Base-by-base conservation (phyloP, 306 rosid species). In the Cyclanthera cordifolia region DNA sequence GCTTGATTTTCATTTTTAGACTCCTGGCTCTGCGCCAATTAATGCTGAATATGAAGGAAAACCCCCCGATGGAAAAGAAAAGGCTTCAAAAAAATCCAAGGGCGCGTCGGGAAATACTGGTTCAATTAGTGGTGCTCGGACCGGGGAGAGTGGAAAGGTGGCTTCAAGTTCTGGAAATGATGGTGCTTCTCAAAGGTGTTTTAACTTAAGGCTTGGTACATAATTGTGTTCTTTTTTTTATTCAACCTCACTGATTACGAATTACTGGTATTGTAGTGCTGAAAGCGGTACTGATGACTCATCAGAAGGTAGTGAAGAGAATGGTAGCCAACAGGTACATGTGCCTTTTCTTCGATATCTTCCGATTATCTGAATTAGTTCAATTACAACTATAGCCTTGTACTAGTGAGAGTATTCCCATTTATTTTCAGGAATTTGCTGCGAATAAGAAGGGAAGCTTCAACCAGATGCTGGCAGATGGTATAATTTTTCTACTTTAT, bases 401-500 rank as follows among this genome's bases (percentile, higher is more conserved):
- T 58, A 65, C 53, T 71, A 13, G 39, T 74, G 71, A 70, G 8
- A 46, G 8, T 69, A 63, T 61, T 23, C 41, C 50, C 34, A 47
- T 70, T 72, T 73, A 24, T 71, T 39, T 64, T 49, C 73, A 93
- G 99, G 99, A 88, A 47, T 84, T 86, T 23, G 75, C 86, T 70
- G 72, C 77, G 45, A 82, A 77, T 79, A 90, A 85, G 81, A 90
- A 86, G 75, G 91, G 99, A 50, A 81, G 97, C 83, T 94, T 94
- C 80, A 85, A 90, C 84, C 89, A 79, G 79, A 94, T 94, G 97
- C 97, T 94, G 76, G 96, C 83, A 69, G 96, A 94, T 21, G 99
- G 99, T 94, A 88, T 48, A 19, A 28, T 74, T 28, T 32, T 32
- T 6, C 4, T 32, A 32, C 37, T 32, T 32, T 32, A 32, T 32